Evolutionary conservation across 257 asterid species (phyloP), one percentile per base, ranked within the genome.

Genomic region (Solanum bulbocastanum): DNA sequence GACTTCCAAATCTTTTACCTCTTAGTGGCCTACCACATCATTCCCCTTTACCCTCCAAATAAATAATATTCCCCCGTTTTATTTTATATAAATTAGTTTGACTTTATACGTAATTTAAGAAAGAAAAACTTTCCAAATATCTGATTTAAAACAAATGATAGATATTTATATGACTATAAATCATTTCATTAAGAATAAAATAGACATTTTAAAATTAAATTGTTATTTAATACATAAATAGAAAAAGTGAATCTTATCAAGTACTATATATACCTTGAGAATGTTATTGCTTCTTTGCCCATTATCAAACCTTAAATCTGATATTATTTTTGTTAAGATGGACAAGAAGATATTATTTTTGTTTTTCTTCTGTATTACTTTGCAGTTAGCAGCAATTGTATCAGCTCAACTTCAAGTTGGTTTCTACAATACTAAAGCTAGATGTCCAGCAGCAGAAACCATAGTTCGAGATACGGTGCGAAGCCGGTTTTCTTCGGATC

Each of bases 341-440:
- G 91, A 87, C 44, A 62, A 60, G 87, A 92, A 74, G 66, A 69
- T 86, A 37, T 49, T 69, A 14, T 2, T 88, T 39, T 5, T 91
- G 22, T 39, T 90, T 0, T 14, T 89, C 69, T 88, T 84, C 30
- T 92, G 89, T 81, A 85, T 93, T 81, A 71, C 42, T 71, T 25
- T 71, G 42, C 10, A 92, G 58, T 89, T 90, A 37, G 3, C 88
- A 49, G 89, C 91, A 27, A 60, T 4, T 68, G 74, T 62, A 83
- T 92, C 91, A 1, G 96, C 95, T 86, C 94, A 92, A 71, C 89
- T 94, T 23, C 89, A 87, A 85, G 93, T 87, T 27, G 97, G 97
- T 74, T 96, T 96, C 86, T 96, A 96, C 91, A 74, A 37, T 56
- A 33, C 88, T 35, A 87, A 90, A 8, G 1, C 40, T 33, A 72